Evolutionary conservation across 192 early-diverging fungal genomes (phyloP), one percentile per base, ranked within the genome.

Genomic region (Dissophora ornata): DNA sequence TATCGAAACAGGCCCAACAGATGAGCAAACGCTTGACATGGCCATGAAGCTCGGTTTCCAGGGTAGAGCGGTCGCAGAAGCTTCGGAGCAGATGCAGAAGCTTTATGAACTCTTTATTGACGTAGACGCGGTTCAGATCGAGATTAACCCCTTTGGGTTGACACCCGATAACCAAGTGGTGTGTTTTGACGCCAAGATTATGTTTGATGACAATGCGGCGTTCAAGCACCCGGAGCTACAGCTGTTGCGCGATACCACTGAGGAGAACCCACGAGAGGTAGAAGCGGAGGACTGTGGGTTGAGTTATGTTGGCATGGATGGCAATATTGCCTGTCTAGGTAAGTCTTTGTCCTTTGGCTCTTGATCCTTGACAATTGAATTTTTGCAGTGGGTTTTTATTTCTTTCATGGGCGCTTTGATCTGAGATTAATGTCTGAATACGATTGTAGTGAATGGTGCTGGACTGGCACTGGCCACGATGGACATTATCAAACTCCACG

Each of bases 401-500:
- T 6, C 48, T 19, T 18, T 56, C 9, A 40, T 18, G 21, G 16
- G n/a, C 7, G 10, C 18, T 25, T 11, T 18, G 18, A 33, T 44
- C 30, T n/a, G n/a, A 21, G 3, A 22, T n/a, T 24, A 1, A 25
- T 58, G 8, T 32, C 28, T 29, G 46, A 28, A 21, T 51, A 29
- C 7, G 0, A 40, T 24, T 1, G 53, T 61, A 74, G 71, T 67
- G 2, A 77, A 77, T 33, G 71, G 71, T 9, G 71, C 71, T 3
- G 71, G 71, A 12, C 21, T 77, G 2, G 71, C 71, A 4, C 53
- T 77, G 42, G 71, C 71, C 0, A 77, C 71, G 2, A 77, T 77
- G 71, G 71, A 77, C 33, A 77, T 77, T 25, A 77, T 77, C 47
- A 60, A 77, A 41, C 64, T 77, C 10, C 71, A 77, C 30, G 64